Evolutionary conservation across 257 asterid genomes (phyloP).

Genomic region (Jasminum sambac): DNA sequence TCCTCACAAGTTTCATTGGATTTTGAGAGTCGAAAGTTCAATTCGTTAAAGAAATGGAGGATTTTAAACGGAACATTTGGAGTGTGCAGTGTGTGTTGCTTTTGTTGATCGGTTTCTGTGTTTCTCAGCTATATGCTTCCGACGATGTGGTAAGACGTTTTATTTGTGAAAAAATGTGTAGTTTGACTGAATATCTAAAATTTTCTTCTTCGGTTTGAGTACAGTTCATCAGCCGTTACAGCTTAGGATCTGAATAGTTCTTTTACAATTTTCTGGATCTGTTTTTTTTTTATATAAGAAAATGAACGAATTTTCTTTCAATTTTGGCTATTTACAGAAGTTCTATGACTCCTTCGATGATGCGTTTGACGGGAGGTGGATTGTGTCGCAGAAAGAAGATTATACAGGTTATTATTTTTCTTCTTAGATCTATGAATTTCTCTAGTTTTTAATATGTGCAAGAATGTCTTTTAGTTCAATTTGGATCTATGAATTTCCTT

Average conservation of each 20-base stretch:
- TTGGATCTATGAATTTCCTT: neutral
- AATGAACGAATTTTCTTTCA: conserved; percentile 1
- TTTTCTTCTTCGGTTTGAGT: neutral
- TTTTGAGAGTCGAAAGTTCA: neutral
- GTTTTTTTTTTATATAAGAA: neutral
- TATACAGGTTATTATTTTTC: conserved; percentile 51
- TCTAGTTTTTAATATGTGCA: neutral
- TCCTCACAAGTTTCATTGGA: neutral
- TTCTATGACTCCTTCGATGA: conserved; percentile 87
- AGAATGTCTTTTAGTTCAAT: neutral
- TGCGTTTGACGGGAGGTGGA: conserved; percentile 76
- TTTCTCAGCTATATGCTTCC: conserved; percentile 69
- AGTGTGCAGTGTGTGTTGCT: conserved; percentile 45
- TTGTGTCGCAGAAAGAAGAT: conserved; percentile 68
- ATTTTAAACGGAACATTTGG: conserved; percentile 50
- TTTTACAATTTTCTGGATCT: conserved; percentile 10
- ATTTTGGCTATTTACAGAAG: conserved; percentile 42
- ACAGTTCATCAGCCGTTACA: neutral
- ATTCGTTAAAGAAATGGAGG: conserved; percentile 37
- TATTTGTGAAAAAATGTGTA: neutral
- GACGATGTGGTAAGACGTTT: conserved; percentile 56
- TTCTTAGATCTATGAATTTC: conserved; percentile 19
- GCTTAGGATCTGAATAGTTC: neutral
- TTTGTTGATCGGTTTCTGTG: conserved; percentile 51
- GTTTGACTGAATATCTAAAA: neutral